These are phyloP conservation scores for Rhizopus arrhizus DNA, from an alignment of 371 early-diverging fungal species.

Conservation along the genomic window DNA sequence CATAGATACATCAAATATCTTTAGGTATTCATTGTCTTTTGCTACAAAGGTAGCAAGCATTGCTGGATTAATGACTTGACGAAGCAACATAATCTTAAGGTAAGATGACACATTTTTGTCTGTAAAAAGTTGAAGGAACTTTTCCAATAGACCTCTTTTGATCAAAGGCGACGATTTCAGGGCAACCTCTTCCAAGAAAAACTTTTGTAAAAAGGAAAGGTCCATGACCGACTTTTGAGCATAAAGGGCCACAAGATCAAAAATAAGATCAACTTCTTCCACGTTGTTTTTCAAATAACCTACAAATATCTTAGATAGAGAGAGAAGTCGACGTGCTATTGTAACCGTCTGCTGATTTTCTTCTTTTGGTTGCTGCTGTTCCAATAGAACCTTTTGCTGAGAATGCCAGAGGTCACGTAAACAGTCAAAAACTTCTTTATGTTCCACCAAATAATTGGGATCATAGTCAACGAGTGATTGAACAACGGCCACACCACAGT, in stretches of 20 bases:
- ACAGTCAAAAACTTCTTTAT: constrained; percentile 54
- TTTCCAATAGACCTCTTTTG: constrained; percentile 68
- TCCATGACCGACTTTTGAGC: constrained; percentile 73
- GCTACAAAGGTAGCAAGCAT: constrained; percentile 63
- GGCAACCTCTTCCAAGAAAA: constrained; percentile 71
- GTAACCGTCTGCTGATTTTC: constrained; percentile 57
- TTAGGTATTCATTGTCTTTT: constrained; percentile 48
- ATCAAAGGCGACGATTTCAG: constrained; percentile 54
- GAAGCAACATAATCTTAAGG: constrained; percentile 68
- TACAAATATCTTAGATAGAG: constrained; percentile 56
- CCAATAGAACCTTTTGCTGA: constrained; percentile 45
- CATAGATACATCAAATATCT: constrained; percentile 67
- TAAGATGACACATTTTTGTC: constrained; percentile 47
- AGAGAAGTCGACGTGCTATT: constrained; percentile 58
- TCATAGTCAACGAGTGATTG: constrained; percentile 57
- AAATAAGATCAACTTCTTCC: constrained; percentile 70
- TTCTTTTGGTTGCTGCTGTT: constrained; percentile 46
- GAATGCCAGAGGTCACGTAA: constrained; percentile 65
- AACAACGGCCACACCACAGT: constrained; percentile 69
- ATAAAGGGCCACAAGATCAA: constrained; percentile 76
- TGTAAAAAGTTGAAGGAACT: constrained; percentile 68
- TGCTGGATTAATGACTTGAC: constrained; percentile 80
- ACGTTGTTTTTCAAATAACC: constrained; percentile 60
- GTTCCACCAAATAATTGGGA: constrained; percentile 61
- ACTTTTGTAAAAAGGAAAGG: constrained; percentile 59